phyloP scores from a whole-genome alignment of 495 filamentous ascomycete genomes.

The Gamarada debralockiae region DNA sequence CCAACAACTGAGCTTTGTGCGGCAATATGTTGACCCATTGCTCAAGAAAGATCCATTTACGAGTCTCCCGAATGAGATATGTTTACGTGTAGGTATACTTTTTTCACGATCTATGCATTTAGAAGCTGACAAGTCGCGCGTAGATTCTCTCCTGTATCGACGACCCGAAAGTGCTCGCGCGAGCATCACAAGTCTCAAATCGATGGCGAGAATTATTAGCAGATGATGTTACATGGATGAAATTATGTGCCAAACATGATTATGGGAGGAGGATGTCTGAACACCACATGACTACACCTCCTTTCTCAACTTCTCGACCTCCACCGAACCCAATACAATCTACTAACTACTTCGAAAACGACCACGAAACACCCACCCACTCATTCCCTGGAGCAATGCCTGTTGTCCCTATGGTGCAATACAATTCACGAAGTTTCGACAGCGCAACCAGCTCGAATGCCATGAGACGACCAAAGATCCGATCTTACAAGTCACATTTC shows the following conservation, averaged over 20 bases:
- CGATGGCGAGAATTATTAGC: constrained; percentile 90
- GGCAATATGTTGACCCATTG: constrained; percentile 85
- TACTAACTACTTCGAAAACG: constrained; percentile 5
- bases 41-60: constrained; percentile 95
- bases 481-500: constrained; percentile 91
- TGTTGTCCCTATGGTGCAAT: not conserved
- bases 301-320: constrained; percentile 17
- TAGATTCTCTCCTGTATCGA: constrained; percentile 93
- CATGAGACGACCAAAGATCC: constrained; percentile 32
- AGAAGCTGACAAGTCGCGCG: constrained; percentile 2
- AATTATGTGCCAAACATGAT: constrained; percentile 88
- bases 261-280: constrained; percentile 60
- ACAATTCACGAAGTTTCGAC: constrained; percentile 36
- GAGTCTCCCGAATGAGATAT: constrained; percentile 85
- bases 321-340: constrained; percentile 21
- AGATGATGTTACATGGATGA: constrained; percentile 98
- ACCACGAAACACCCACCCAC: not conserved
- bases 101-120: not conserved
- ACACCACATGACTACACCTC: constrained; percentile 14
- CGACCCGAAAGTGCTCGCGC: constrained; percentile 85
- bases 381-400: constrained; percentile 8
- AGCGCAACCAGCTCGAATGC: constrained; percentile 23
- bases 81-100: constrained; percentile 61
- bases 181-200: constrained; percentile 88
- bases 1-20: constrained; percentile 90